Conservation (phyloP, 1,284 basidiomycete species). For the Malassezia nana region DNA sequence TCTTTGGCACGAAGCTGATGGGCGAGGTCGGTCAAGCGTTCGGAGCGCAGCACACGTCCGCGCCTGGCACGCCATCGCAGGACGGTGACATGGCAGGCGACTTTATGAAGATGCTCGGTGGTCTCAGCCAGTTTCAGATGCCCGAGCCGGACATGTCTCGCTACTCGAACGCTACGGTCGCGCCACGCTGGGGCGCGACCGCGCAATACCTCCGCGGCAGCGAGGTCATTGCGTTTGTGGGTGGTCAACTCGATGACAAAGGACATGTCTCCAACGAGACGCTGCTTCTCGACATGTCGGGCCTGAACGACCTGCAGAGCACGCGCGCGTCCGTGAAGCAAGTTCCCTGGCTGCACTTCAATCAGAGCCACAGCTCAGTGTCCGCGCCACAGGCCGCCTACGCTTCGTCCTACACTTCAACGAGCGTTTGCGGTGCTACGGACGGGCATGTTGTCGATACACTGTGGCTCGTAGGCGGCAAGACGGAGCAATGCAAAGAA, state of each 20-base stretch:
- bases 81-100: background rate
- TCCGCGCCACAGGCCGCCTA: constrained; percentile 17
- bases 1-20: background rate
- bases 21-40: background rate
- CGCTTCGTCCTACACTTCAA: constrained; percentile 14
- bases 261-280: constrained; percentile 24
- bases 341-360: constrained; percentile 5
- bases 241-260: constrained; percentile 17
- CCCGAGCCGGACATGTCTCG: constrained; percentile 3
- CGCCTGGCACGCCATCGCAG: background rate
- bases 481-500: constrained; percentile 17
- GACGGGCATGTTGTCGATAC: constrained; percentile 8
- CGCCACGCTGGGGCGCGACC: constrained; percentile 36
- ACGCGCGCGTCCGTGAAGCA: background rate
- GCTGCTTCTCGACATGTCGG: constrained; percentile 20
- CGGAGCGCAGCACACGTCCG: background rate
- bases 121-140: background rate
- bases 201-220: constrained; percentile 28
- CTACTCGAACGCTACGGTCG: background rate
- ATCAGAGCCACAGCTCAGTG: background rate
- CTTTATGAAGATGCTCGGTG: constrained; percentile 1
- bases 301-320: constrained; percentile 5
- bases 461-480: constrained; percentile 24
- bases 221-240: constrained; percentile 21
- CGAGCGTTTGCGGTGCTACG: constrained; percentile 9